Conservation (phyloP, 345 rosid species). For the Citrus inodora region DNA sequence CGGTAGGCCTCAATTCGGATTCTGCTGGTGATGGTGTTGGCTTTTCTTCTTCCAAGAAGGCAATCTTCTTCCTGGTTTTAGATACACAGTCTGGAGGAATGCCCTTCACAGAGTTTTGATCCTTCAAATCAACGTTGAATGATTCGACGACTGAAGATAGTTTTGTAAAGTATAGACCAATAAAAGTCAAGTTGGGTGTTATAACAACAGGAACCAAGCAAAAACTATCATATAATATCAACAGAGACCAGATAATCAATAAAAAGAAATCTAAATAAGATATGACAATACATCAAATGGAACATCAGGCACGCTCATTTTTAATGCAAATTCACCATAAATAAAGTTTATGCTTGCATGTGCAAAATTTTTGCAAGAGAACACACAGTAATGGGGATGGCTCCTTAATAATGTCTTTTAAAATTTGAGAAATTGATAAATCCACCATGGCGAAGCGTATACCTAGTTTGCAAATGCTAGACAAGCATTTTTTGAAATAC, state of each 20-base stretch:
- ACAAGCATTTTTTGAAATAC: not conserved
- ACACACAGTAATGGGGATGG: too few relatives aligned
- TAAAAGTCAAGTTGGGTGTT: not conserved
- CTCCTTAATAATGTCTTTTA: too few relatives aligned
- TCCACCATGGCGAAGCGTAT: not conserved
- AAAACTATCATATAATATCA: not conserved
- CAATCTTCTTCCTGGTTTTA: slow-evolving; percentile 74
- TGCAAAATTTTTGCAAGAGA: not conserved
- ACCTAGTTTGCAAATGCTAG: not conserved
- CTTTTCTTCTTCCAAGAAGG: slow-evolving; percentile 69
- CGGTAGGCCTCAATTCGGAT: slow-evolving; percentile 26
- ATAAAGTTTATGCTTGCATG: not conserved
- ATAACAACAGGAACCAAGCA: not conserved
- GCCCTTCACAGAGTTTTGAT: slow-evolving; percentile 84
- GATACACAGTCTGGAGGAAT: slow-evolving; percentile 57
- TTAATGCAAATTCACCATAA: not conserved
- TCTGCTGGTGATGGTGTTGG: slow-evolving; percentile 32
- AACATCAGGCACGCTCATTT: too few relatives aligned
- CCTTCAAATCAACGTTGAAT: slow-evolving; percentile 63
- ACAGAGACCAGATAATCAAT: not conserved
- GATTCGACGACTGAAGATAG: slow-evolving; percentile 66
- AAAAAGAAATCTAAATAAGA: not conserved
- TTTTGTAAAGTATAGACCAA: not conserved
- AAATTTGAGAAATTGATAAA: too few relatives aligned
- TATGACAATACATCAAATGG: not conserved